Conservation (phyloP, 495 filamentous ascomycete genomes). For the Talaromyces thailandensis region DNA sequence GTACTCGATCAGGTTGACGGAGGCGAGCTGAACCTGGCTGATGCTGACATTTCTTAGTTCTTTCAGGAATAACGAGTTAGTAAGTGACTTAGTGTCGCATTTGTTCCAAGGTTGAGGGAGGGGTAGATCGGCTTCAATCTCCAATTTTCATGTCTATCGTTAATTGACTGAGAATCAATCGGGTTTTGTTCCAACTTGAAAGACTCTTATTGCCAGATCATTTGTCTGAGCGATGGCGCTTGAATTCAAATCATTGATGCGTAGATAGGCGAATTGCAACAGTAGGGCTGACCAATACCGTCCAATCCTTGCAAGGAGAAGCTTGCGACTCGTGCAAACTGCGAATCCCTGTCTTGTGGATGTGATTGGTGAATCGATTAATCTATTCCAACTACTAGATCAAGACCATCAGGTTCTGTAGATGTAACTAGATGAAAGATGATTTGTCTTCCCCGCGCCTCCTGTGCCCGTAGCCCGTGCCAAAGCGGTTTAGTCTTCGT, state of each 20-base stretch:
- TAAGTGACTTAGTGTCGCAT: not conserved
- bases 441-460: not conserved
- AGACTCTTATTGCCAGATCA: not conserved
- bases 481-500: not conserved
- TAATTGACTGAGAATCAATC: not conserved
- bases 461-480: too few species aligned
- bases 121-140: slow-evolving; percentile 1
- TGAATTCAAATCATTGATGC: not conserved
- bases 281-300: not conserved
- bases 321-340: not conserved
- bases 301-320: not conserved
- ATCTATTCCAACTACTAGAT: not conserved
- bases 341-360: not conserved
- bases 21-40: not conserved
- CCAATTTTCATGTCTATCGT: not conserved
- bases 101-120: not conserved
- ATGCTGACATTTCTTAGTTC: not conserved
- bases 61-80: too few species aligned
- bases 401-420: not conserved
- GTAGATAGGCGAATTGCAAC: not conserved
- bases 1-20: not conserved
- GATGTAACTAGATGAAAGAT: not conserved
- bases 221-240: not conserved
- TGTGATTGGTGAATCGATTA: not conserved
- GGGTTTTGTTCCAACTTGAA: not conserved